A percentile compares a stretch with the other conserved stretches of the same genome.
These are phyloP conservation scores for Plasmodium malariae DNA, from an alignment of 169 alveolate genomes.

Conservation along the genomic window DNA sequence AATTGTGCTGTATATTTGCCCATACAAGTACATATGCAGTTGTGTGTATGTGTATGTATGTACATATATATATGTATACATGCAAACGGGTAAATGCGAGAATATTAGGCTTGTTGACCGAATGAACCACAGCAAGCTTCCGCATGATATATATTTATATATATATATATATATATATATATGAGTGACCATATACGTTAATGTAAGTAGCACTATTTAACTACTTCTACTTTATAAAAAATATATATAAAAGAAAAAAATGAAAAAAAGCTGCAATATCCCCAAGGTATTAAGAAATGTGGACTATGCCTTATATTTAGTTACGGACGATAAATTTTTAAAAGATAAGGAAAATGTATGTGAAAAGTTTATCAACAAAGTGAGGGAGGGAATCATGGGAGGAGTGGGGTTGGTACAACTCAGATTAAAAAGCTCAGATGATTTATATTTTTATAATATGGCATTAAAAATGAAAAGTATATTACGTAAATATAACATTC, in stretches of 20 bases:
- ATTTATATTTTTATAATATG: conserved; percentile 37
- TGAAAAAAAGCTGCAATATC: background rate
- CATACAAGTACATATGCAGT: no score
- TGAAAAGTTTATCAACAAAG: conserved; percentile 15
- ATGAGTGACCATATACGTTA: no score
- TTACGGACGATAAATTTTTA: conserved; percentile 71
- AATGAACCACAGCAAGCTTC: no score
- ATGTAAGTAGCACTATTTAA: no score
- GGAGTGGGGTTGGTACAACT: conserved; percentile 81
- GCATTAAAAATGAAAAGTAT: conserved; percentile 33
- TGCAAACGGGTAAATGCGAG: no score
- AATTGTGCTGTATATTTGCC: no score
- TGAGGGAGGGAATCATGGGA: conserved; percentile 58
- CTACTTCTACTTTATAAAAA: no score
- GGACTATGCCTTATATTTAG: conserved; percentile 67
- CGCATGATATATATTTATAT: no score
- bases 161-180: no score
- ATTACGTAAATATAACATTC: conserved; percentile 55
- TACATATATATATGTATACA: no score
- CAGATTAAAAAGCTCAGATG: conserved; percentile 77
- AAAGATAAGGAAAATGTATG: conserved; percentile 38
- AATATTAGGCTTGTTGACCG: no score
- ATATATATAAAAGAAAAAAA: background rate
- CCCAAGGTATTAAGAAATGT: background rate
- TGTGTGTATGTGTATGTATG: no score